Evolutionary conservation across 2,329 filamentous ascomycete genomes (phyloP), one percentile per base, ranked within the genome.

Genomic region (Colletotrichum paranaense): DNA sequence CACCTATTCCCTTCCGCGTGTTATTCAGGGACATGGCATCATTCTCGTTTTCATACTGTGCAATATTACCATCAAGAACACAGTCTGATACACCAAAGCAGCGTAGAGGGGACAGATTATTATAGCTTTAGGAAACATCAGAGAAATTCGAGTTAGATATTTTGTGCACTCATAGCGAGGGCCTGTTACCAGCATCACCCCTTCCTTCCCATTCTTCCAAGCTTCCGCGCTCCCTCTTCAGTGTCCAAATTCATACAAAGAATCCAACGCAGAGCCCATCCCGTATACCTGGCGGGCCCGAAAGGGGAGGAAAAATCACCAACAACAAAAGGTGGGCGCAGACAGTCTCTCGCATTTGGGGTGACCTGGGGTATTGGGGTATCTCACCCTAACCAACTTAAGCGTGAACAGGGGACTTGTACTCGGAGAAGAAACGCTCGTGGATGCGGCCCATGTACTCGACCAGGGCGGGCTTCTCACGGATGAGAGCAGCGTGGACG

Each of bases 361-460:
- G 53, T 72, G 60, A 57, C 59, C 42, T 58, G 30, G 52, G 62
- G 58, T 68, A 74, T 74, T 38, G 63, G 62, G 68, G 63, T 72
- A 72, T 63, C 63, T 60, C 68, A 72, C 63, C 59, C 68, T 64
- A 67, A 55, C 59, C 59, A 60, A 55, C 28, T 72, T 59, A 74
- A 67, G 62, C 28, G 68, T 74, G 63, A 14, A 72, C 68, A 14
- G 68, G 68, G 16, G 68, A 68, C 70, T 69, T 74, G 65, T 67
- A 68, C 60, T 74, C 73, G 28, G 49, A 68, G 38, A 74, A 74
- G 66, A 58, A 74, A 3, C 65, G 69, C 59, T 74, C 73, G 65
- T 74, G 73, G 38, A 74, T 73, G 1, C 73, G 69, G n/a, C 64
- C 65, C 19, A 73, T 52, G 32, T 74, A 74, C 46, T 74, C 73